Evolutionary conservation across 164 flowering plant species (phyloP).

Genomic region (Tetrastigma voinierianum): DNA sequence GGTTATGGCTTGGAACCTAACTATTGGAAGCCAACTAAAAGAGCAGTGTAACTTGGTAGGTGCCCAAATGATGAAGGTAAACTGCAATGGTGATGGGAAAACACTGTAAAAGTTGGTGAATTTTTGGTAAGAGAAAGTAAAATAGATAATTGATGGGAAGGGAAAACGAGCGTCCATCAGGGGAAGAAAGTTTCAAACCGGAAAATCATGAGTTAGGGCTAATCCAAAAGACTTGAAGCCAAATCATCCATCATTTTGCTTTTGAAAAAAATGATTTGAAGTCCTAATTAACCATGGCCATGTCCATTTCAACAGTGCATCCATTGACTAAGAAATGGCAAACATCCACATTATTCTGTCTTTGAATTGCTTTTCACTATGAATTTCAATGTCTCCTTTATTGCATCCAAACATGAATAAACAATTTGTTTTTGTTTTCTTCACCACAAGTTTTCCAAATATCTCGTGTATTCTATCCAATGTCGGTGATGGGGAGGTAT

Average conservation of each 20-base stretch:
- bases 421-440: not conserved
- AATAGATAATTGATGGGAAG: no score
- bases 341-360: slow-evolving; percentile 15
- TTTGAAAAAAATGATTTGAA: not conserved
- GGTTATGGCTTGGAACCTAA: no score
- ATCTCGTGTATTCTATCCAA: not conserved
- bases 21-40: no score
- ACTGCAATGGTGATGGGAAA: no score
- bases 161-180: no score
- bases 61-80: no score
- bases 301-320: not conserved
- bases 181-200: no score
- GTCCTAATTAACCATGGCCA: not conserved
- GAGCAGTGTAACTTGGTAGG: no score
- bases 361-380: slow-evolving; percentile 3
- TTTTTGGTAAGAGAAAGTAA: no score
- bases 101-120: no score
- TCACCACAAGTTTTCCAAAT: not conserved
- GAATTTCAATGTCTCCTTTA: not conserved
- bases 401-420: slow-evolving; percentile 1
- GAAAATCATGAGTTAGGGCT: not conserved
- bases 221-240: not conserved
- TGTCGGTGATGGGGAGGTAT: slow-evolving; percentile 17
- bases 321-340: slow-evolving; percentile 18
- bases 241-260: not conserved